Evolutionary conservation across 108 stramenopile species (phyloP), one percentile per base, ranked within the genome.

Genomic region (Cyclotella atomus): DNA sequence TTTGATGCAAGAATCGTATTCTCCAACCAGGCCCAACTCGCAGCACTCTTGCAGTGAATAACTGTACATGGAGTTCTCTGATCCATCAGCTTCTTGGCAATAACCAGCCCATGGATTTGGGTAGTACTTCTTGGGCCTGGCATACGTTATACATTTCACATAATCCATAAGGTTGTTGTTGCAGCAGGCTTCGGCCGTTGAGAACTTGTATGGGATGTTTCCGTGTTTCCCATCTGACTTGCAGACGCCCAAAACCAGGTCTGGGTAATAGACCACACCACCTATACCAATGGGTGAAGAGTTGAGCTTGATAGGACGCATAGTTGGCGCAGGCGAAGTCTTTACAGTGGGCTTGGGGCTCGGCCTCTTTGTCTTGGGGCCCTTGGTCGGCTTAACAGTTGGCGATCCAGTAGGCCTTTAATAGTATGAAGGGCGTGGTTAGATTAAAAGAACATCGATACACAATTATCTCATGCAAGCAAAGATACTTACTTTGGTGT

Each of bases 221-320:
- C 33, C 75, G 2, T 77, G 62, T 0, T 64, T 54, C 19, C 76
- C 76, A 30, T 77, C 76, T 25, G 43, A 70, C 47, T 77, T 77
- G 61, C 76, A 77, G 16, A 77, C 60, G 21, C 59, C 49, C 16
- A 61, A 32, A 30, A 34, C 9, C 14, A 76, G 34, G 57, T 76
- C 68, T 0, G 75, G 75, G 27, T 76, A 76, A 28, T 50, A 76
- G 7, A 68, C 49, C 4, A 27, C 25, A 5, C 54, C 54, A 3
- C 54, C 28, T 24, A 17, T 3, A 3, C 25, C 54, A 28, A 28
- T 55, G 5, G 59, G 59, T 36, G 59, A 34, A 20, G 34, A 60
- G 59, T 19, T 34, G 16, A 21, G 8, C 3, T 25, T 44, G 44
- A 46, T 27, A 4, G 44, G 44, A 2, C 24, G 44, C 24, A 12